Evolutionary conservation across 2,329 filamentous ascomycete species (phyloP).

Genomic region (Alternaria rosae): DNA sequence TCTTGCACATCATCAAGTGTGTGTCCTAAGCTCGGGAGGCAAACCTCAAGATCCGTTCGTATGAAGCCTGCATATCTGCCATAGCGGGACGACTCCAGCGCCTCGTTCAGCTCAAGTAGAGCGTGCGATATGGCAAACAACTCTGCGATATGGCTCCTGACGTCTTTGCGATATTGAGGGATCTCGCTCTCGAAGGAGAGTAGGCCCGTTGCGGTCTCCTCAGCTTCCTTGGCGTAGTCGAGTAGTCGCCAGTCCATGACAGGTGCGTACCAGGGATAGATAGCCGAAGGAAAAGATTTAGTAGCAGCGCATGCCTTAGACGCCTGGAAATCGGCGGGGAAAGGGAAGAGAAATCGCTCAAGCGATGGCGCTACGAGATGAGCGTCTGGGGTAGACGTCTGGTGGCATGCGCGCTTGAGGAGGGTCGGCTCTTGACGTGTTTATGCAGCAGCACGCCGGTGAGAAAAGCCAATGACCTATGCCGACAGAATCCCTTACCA

Average conservation of each 20-base stretch:
- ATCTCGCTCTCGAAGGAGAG: constrained; percentile 59
- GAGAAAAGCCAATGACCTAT: constrained; percentile 45
- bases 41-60: constrained; percentile 57
- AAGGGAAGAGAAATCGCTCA: constrained; percentile 18
- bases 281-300: constrained; percentile 27
- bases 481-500: constrained; percentile 42
- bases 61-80: constrained; percentile 48
- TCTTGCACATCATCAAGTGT: constrained; percentile 60
- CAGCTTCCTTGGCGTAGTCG: constrained; percentile 56
- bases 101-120: constrained; percentile 58
- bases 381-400: constrained; percentile 36
- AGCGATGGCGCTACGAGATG: constrained; percentile 39
- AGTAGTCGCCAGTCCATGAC: constrained; percentile 49
- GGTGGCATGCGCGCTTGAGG: constrained; percentile 32
- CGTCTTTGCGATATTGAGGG: constrained; percentile 59
- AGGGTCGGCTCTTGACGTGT: constrained; percentile 47
- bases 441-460: constrained; percentile 40
- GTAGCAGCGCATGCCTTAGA: constrained; percentile 25
- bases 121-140: constrained; percentile 62
- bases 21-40: constrained; percentile 58
- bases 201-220: constrained; percentile 62
- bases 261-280: constrained; percentile 34
- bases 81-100: constrained; percentile 52
- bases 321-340: constrained; percentile 18
- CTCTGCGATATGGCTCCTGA: constrained; percentile 62